phyloP scores from a whole-genome alignment of 176 grass and related monocot genomes.

The Zoysia japonica region DNA sequence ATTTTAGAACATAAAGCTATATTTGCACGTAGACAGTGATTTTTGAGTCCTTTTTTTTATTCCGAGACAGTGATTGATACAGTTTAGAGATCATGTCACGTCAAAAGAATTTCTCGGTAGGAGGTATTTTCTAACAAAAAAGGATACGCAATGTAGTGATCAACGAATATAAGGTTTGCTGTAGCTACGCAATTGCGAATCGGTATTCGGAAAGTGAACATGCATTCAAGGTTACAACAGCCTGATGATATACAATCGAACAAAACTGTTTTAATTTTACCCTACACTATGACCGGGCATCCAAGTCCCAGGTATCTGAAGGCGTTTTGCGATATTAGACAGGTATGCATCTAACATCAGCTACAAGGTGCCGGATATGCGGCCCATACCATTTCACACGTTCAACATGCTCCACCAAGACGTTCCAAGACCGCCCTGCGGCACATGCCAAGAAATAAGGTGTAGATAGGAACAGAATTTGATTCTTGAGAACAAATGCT shows the following conservation, averaged over 20 bases:
- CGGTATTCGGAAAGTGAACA: background rate
- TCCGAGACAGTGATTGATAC: background rate
- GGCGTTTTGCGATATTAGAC: background rate
- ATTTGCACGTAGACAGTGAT: too few species aligned
- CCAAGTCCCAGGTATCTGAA: background rate
- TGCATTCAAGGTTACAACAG: slow-evolving; percentile 26
- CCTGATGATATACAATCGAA: slow-evolving; percentile 3
- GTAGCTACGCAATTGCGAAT: background rate
- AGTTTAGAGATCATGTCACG: background rate
- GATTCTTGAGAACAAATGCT: slow-evolving; percentile 8
- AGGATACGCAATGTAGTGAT: background rate
- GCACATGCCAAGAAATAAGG: background rate
- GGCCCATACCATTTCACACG: slow-evolving; percentile 93
- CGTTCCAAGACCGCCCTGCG: slow-evolving; percentile 68
- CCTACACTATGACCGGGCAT: background rate
- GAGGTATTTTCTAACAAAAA: background rate
- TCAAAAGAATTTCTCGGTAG: background rate
- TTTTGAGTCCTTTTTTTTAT: too few species aligned
- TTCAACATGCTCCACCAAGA: slow-evolving; percentile 61
- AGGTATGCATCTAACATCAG: slow-evolving; percentile 64
- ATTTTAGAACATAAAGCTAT: too few species aligned
- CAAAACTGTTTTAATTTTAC: background rate
- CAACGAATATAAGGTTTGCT: background rate
- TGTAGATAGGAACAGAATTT: background rate
- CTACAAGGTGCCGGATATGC: slow-evolving; percentile 83